Percentiles rank a stretch among this genome's conserved stretches.
These are phyloP conservation scores for Venturia pyrina DNA, from an alignment of 2,329 filamentous ascomycete species.

Conservation along the genomic window DNA sequence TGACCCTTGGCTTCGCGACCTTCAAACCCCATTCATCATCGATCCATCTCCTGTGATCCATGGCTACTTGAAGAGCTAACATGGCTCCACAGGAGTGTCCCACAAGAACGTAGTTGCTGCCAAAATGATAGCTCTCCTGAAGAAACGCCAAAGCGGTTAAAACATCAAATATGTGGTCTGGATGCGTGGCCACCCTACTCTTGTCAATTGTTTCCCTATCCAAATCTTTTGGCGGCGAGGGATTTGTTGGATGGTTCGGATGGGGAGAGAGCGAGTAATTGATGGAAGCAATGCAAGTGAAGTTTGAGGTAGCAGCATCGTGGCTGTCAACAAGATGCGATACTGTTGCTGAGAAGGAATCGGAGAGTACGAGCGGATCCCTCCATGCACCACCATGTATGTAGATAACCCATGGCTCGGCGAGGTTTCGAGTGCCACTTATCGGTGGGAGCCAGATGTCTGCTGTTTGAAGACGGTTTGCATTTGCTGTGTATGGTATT, in stretches of 20 bases:
- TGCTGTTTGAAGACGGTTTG: not conserved
- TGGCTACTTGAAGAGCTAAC: slow-evolving; percentile 41
- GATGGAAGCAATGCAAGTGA: slow-evolving; percentile 54
- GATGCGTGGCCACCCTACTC: slow-evolving; percentile 43
- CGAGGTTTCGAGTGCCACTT: slow-evolving; percentile 15
- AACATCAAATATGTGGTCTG: slow-evolving; percentile 52
- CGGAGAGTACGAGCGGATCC: slow-evolving; percentile 24
- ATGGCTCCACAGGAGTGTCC: slow-evolving; percentile 57
- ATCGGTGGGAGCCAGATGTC: not conserved
- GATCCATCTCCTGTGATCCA: not conserved
- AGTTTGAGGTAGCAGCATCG: slow-evolving; percentile 18
- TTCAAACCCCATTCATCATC: not conserved
- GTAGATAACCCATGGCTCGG: slow-evolving; percentile 20
- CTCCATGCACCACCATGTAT: slow-evolving; percentile 42
- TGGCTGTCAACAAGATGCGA: not conserved
- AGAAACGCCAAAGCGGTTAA: slow-evolving; percentile 42
- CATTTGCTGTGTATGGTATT: not conserved
- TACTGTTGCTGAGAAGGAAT: not conserved
- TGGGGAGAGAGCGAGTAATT: slow-evolving; percentile 54
- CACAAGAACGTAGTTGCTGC: slow-evolving; percentile 41
- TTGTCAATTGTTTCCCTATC: slow-evolving; percentile 22
- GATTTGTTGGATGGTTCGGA: slow-evolving; percentile 32
- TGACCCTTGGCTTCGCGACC: slow-evolving; percentile 32
- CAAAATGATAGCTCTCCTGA: slow-evolving; percentile 35
- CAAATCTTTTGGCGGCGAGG: slow-evolving; percentile 25